Conservation (phyloP, 2,329 filamentous ascomycete genomes). For the Grosmannia serpens region DNA sequence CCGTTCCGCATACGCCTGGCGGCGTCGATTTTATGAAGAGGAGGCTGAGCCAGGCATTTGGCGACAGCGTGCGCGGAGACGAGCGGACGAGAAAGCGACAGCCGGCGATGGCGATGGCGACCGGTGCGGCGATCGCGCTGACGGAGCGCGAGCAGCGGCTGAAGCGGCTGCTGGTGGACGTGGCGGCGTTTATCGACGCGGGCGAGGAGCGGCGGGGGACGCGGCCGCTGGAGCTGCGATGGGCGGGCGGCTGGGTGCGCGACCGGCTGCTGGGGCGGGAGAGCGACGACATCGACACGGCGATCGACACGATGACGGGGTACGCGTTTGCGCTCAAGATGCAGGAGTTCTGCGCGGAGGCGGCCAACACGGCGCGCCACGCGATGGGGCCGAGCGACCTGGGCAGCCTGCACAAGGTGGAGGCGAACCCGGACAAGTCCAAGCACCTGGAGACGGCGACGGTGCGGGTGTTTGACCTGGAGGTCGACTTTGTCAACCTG, state of each 20-base stretch:
- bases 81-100: background rate
- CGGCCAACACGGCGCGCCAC: slow-evolving; percentile 51
- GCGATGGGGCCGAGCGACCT: slow-evolving; percentile 46
- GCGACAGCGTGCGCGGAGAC: background rate
- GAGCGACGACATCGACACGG: slow-evolving; percentile 75
- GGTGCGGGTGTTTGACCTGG: slow-evolving; percentile 71
- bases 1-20: background rate
- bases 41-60: slow-evolving; percentile 1
- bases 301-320: slow-evolving; percentile 78
- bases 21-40: slow-evolving; percentile 10
- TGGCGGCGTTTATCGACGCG: slow-evolving; percentile 57
- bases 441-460: slow-evolving; percentile 93
- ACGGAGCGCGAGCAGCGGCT: slow-evolving; percentile 61
- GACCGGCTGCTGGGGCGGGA: slow-evolving; percentile 65
- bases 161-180: slow-evolving; percentile 67
- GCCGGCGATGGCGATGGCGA: background rate
- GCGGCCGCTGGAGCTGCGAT: slow-evolving; percentile 55
- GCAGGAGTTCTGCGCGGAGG: slow-evolving; percentile 52
- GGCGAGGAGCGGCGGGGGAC: background rate
- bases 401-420: slow-evolving; percentile 75
- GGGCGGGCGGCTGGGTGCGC: slow-evolving; percentile 80
- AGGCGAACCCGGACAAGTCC: slow-evolving; percentile 87
- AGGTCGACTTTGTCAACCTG: slow-evolving; percentile 90
- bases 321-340: slow-evolving; percentile 61
- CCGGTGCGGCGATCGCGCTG: slow-evolving; percentile 31